Conservation (phyloP, 257 asterid species). For the Handroanthus guayacan region DNA sequence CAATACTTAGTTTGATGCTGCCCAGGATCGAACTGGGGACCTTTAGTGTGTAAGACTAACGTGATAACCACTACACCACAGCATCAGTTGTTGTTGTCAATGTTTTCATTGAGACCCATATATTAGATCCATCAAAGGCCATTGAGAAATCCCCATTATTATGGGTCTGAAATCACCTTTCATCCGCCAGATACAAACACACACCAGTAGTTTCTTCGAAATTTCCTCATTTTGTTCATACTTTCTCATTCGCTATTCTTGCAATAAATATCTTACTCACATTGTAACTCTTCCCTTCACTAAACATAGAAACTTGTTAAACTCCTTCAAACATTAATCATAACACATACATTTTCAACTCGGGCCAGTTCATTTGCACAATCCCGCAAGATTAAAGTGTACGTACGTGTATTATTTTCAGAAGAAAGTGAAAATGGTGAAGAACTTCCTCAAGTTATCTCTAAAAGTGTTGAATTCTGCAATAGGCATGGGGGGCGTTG, state of each 20-base stretch:
- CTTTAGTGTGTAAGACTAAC: constrained; percentile 72
- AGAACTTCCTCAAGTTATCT: constrained; percentile 37
- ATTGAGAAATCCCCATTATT: neutral
- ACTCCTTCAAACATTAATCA: no score
- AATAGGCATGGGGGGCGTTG: constrained; percentile 50
- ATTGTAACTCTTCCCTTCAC: neutral
- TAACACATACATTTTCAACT: no score
- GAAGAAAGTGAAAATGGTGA: constrained; percentile 34
- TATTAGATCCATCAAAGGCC: no score
- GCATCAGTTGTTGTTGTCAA: constrained; percentile 16
- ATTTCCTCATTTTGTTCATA: constrained; percentile 40
- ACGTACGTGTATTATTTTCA: neutral
- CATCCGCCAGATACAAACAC: constrained; percentile 32
- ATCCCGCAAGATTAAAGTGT: neutral
- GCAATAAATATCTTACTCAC: no score
- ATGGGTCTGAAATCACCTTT: constrained; percentile 23
- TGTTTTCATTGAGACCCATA: no score
- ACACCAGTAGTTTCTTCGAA: constrained; percentile 49
- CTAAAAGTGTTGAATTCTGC: constrained; percentile 50
- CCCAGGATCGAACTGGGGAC: constrained; percentile 89
- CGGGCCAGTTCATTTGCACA: neutral
- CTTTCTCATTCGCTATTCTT: neutral
- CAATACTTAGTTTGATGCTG: constrained; percentile 43
- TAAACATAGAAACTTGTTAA: no score
- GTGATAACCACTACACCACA: constrained; percentile 71